Evolutionary conservation across 2,329 filamentous ascomycete species (phyloP), one percentile per base, ranked within the genome.

Genomic region (Elsinoe ampelina): DNA sequence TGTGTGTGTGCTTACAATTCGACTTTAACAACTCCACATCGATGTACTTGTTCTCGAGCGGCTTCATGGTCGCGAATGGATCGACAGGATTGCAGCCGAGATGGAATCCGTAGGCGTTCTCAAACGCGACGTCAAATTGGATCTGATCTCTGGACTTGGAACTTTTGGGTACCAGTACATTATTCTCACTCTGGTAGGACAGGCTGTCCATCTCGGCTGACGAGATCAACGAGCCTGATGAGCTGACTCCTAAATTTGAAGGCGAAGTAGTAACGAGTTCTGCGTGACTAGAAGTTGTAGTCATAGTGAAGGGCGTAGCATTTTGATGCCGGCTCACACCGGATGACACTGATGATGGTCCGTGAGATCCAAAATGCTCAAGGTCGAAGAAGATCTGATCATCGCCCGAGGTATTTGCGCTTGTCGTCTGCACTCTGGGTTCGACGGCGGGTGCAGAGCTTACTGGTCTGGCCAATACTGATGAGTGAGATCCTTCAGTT

Each of bases 11-110:
- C 60, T 52, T 58, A 65, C 66, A 67, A 48, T 62, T 65, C 59
- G 60, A 65, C 35, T 68, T 68, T 17, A 68, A 54, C 42, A 63
- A 58, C 15, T 62, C 59, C 1, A 67, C 59, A 45, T 64, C 58
- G 35, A 68, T 55, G 15, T 43, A 4, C 6, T 47, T 41, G n/a
- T 52, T 57, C 8, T 51, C 50, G 11, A 59, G 42, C 19, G 19
- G 12, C 12, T 59, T 39, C 13, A 19, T 41, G 13, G 22, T 26
- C 1, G 42, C 26, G 11, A 48, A 42, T 10, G 41, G 50, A 39
- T 38, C 34, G 22, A 45, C 13, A 15, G 15, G 19, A 8, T 19
- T 22, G 19, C 17, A 20, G 2, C 36, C 39, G 30, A 51, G 17
- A 39, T 22, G 39, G 10, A 36, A 15, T 8, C 34, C 32, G 13